Evolutionary conservation across 1,139 yeast genomes (phyloP).

Genomic region (Keqinozyma sinolaborantium): DNA sequence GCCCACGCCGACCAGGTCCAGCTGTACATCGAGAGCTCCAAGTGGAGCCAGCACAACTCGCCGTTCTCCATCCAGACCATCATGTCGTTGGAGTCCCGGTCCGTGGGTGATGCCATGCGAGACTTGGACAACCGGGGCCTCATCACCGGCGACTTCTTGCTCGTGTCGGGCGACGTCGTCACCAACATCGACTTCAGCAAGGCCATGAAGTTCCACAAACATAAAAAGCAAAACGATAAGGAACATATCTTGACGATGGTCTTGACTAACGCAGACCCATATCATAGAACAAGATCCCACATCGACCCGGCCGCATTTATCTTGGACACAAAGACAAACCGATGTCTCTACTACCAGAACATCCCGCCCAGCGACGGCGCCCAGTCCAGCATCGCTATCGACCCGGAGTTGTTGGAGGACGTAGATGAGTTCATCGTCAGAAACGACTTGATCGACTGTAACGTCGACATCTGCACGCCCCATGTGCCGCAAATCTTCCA

Average conservation of each 20-base stretch:
- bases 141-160: slow-evolving; percentile 82
- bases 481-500: slow-evolving; percentile 94
- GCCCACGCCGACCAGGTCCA: slow-evolving; percentile 88
- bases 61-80: slow-evolving; percentile 80
- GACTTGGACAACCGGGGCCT: slow-evolving; percentile 89
- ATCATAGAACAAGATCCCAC: slow-evolving; percentile 76
- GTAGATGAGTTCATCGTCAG: slow-evolving; percentile 76
- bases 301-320: slow-evolving; percentile 84
- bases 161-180: slow-evolving; percentile 92
- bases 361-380: slow-evolving; percentile 62
- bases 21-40: slow-evolving; percentile 74
- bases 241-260: slow-evolving; percentile 96
- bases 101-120: slow-evolving; percentile 97
- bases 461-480: slow-evolving; percentile 91
- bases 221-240: slow-evolving; percentile 68
- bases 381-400: slow-evolving; percentile 60
- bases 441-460: slow-evolving; percentile 94
- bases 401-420: slow-evolving; percentile 78
- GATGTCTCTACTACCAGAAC: slow-evolving; percentile 81
- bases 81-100: slow-evolving; percentile 82
- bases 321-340: slow-evolving; percentile 65
- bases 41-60: slow-evolving; percentile 71
- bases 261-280: slow-evolving; percentile 78
- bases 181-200: slow-evolving; percentile 80
- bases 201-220: slow-evolving; percentile 70